Evolutionary conservation across 2,329 filamentous ascomycete genomes (phyloP).

Genomic region (Achaetomium macrosporum): DNA sequence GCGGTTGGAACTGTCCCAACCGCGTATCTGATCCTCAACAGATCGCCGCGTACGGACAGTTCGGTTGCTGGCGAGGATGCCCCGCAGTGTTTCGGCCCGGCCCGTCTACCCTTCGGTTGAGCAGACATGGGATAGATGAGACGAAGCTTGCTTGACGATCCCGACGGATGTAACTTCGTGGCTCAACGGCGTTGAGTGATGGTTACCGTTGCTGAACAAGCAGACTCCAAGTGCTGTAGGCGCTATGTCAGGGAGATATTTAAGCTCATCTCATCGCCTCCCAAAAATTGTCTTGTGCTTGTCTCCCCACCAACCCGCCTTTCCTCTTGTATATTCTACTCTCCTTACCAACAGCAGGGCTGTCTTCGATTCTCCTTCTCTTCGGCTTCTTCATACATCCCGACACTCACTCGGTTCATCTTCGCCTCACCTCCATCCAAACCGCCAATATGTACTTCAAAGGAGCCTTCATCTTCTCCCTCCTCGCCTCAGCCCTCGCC

Average conservation of each 20-base stretch:
- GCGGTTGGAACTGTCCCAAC: neutral
- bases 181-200: too few relatives aligned
- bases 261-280: neutral
- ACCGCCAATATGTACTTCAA: constrained; percentile 35
- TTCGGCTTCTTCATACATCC: neutral
- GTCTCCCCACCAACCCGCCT: constrained; percentile 2
- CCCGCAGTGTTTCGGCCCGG: too few relatives aligned
- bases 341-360: constrained; percentile 17
- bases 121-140: neutral
- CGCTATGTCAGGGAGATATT: too few relatives aligned
- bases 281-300: neutral
- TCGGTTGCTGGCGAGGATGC: neutral
- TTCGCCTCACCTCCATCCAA: neutral
- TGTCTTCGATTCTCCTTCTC: constrained; percentile 12
- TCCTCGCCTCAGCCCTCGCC: constrained; percentile 33
- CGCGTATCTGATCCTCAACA: neutral
- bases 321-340: neutral
- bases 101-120: neutral
- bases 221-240: too few relatives aligned
- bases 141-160: neutral
- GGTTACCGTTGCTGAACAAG: too few relatives aligned
- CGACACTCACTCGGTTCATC: neutral
- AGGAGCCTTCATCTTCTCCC: constrained; percentile 32
- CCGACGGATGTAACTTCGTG: neutral
- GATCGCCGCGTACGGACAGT: neutral